Percentiles rank a stretch among this genome's conserved stretches.
Evolutionary conservation across 768 basidiomycete species (phyloP).

Genomic region (Sporobolomyces pararoseus): DNA sequence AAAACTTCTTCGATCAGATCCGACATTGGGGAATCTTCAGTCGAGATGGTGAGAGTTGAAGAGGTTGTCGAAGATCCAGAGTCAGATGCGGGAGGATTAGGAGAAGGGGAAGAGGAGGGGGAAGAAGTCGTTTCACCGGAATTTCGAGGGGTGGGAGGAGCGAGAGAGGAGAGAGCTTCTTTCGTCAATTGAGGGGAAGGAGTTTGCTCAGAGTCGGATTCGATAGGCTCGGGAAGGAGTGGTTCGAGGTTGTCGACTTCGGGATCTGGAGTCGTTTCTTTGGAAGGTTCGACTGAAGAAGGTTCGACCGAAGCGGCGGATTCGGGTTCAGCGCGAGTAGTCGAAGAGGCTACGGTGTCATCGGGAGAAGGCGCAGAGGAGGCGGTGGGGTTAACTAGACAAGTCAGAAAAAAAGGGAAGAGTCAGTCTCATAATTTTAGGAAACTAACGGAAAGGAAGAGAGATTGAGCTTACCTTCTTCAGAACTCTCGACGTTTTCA

Average conservation of each 20-base stretch:
- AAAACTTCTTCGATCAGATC: background rate
- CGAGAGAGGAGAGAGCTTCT: background rate
- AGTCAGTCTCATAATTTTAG: background rate
- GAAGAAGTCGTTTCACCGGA: no score
- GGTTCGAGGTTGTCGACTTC: background rate
- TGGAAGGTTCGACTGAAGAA: no score
- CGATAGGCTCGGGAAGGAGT: no score
- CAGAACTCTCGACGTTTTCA: background rate
- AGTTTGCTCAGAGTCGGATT: background rate
- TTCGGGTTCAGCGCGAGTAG: no score
- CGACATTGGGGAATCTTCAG: background rate
- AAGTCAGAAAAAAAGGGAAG: background rate
- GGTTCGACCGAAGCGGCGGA: no score
- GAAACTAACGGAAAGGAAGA: no score
- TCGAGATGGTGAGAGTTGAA: slow-evolving; percentile 6
- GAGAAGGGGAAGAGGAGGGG: background rate
- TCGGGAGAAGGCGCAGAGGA: background rate
- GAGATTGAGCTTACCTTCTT: background rate
- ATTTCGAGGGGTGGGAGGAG: no score
- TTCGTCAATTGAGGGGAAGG: background rate
- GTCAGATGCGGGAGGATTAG: background rate
- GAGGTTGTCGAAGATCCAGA: slow-evolving; percentile 12
- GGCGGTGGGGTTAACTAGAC: background rate
- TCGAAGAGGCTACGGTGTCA: no score
- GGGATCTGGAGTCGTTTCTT: background rate